phyloP scores from a whole-genome alignment of 2,329 filamentous ascomycete genomes.

The Diaporthe vaccinii region DNA sequence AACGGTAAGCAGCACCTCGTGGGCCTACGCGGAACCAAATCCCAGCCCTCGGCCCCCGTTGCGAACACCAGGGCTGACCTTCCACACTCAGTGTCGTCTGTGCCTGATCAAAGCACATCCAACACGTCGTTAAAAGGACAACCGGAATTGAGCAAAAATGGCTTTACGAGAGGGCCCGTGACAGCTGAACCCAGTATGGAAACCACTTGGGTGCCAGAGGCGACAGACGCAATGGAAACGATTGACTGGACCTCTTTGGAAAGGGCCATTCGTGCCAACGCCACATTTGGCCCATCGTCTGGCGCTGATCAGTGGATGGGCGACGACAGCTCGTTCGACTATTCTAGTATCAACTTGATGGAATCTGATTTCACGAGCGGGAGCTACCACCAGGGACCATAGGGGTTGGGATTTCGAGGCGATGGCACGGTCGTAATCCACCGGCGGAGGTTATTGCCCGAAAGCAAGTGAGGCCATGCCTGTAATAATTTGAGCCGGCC shows the following conservation, averaged over 20 bases:
- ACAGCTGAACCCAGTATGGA: conserved; percentile 3
- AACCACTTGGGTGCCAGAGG: conserved; percentile 36
- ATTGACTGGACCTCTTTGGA: conserved; percentile 32
- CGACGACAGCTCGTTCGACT: conserved; percentile 24
- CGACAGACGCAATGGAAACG: conserved; percentile 24
- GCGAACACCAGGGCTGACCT: conserved; percentile 2
- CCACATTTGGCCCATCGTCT: conserved; percentile 16
- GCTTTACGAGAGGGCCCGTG: neutral
- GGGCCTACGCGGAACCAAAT: neutral
- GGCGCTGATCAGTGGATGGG: conserved; percentile 32
- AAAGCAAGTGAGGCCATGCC: conserved; percentile 10
- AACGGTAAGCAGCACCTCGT: conserved; percentile 10
- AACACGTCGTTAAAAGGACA: conserved; percentile 4
- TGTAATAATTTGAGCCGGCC: neutral
- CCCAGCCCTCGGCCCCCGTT: neutral
- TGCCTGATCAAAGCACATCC: neutral
- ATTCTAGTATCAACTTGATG: conserved; percentile 23
- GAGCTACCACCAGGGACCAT: conserved; percentile 3
- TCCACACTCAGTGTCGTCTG: neutral
- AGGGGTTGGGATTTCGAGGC: neutral
- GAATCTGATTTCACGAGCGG: conserved; percentile 22
- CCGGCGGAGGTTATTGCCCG: conserved; percentile 11
- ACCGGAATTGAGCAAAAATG: neutral
- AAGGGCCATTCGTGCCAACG: conserved; percentile 36
- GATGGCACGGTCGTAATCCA: conserved; percentile 7